Evolutionary conservation across 2,329 filamentous ascomycete species (phyloP), one percentile per base, ranked within the genome.

Genomic region (Pseudocercospora fuligena): DNA sequence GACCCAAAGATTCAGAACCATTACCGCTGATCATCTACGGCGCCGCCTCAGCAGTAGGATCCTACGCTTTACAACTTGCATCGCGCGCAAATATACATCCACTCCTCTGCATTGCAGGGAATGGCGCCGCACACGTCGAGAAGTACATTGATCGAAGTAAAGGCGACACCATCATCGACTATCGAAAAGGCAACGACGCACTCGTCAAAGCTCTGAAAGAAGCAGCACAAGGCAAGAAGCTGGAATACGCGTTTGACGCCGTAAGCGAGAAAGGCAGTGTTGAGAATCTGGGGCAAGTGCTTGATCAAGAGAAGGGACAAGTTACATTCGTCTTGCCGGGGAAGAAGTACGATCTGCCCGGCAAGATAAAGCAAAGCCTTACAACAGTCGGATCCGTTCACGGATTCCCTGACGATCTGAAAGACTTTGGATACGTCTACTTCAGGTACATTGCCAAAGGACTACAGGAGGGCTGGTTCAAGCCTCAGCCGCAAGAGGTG

Each of bases 101-200:
- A 0, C 77, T 90, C 51, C 87, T 90, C 68, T 84, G 82, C 66
- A 80, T 90, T 7, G 87, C 88, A 0, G 88, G 88, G 6, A 78
- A 80, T 2, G 85, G 84, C 5, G 76, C 76, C 8, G 72, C 81
- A 2, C 85, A 85, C 69, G 86, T 89, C 3, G 79, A 85, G 73
- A 75, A 72, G 0, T 77, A 88, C 33, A 82, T 89, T 63, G 84
- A 88, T 72, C 74, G 75, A 9, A 76, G 74, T 60, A 86, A 85
- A 72, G 87, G 87, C 46, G 88, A 90, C 72, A 77, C 80, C 0
- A 78, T 90, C 23, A 74, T 90, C 65, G 88, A 90, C 78, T 89
- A 90, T 76, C 85, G 88, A 25, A 59, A 70, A 12, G 76, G 75
- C 59, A 64, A 74, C 57, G 76, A 74, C 14, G 72, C 69, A 6